phyloP scores from a whole-genome alignment of 495 filamentous ascomycete species.

The Echria macrotheca region DNA sequence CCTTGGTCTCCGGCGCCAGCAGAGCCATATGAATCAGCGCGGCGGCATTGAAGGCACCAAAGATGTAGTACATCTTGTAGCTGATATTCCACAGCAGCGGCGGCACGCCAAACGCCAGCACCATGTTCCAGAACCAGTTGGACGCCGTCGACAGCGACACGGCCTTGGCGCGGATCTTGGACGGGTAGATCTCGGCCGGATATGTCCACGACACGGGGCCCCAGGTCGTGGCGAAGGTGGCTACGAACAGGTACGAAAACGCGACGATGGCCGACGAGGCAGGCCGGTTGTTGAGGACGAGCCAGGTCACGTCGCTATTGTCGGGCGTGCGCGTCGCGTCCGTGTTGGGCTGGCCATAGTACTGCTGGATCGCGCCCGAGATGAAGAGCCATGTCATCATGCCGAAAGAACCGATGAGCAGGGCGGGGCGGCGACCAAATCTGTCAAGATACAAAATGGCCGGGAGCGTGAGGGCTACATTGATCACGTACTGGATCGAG shows the following conservation, averaged over 20 bases:
- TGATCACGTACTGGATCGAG: not conserved
- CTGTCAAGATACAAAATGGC: slow-evolving; percentile 64
- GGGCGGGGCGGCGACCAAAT: slow-evolving; percentile 67
- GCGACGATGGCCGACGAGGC: slow-evolving; percentile 65
- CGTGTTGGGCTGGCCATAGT: not conserved
- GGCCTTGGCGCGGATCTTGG: slow-evolving; percentile 67
- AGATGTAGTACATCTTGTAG: slow-evolving; percentile 71
- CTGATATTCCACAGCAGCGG: slow-evolving; percentile 66
- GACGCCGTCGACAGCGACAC: slow-evolving; percentile 61
- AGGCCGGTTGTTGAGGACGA: slow-evolving; percentile 49
- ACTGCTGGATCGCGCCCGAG: slow-evolving; percentile 49
- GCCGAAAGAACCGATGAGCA: slow-evolving; percentile 67
- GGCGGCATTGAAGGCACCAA: slow-evolving; percentile 61
- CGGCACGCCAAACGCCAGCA: slow-evolving; percentile 63
- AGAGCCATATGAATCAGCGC: slow-evolving; percentile 62
- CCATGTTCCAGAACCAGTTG: slow-evolving; percentile 78
- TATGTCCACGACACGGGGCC: slow-evolving; percentile 72
- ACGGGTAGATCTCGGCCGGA: slow-evolving; percentile 68
- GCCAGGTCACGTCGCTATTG: not conserved
- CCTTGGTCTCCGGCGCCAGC: slow-evolving; percentile 66
- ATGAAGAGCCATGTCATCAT: slow-evolving; percentile 60
- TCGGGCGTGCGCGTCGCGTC: not conserved
- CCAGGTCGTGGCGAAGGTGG: slow-evolving; percentile 64
- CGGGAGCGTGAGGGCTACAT: slow-evolving; percentile 25
- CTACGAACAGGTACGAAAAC: slow-evolving; percentile 66